These are phyloP conservation scores for Aciculoconidium aculeatum DNA, from an alignment of 805 yeast species.

Conservation along the genomic window DNA sequence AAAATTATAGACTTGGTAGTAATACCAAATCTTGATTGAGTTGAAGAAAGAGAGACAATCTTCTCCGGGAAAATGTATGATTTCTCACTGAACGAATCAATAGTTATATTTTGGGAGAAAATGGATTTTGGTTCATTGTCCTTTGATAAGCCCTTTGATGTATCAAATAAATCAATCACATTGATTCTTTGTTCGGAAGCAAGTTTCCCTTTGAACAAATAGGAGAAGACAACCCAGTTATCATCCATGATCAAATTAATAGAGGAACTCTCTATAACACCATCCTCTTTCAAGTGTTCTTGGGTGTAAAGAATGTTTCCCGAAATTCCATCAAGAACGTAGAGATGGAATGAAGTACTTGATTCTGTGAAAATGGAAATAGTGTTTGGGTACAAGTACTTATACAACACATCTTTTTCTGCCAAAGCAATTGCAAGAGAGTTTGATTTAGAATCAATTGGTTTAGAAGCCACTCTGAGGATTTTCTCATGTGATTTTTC, in stretches of 20 bases:
- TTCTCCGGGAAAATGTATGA: constrained; percentile 60
- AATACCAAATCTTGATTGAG: constrained; percentile 38
- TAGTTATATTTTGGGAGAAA: constrained; percentile 23
- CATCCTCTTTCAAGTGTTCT: constrained; percentile 22
- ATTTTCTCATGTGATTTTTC: constrained; percentile 12
- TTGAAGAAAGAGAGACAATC: constrained; percentile 45
- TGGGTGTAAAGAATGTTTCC: constrained; percentile 50
- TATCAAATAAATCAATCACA: constrained; percentile 77
- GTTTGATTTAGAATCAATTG: constrained; percentile 23
- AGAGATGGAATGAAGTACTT: constrained; percentile 22
- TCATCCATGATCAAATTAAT: constrained; percentile 66
- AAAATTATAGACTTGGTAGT: constrained; percentile 61
- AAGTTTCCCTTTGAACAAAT: constrained; percentile 45
- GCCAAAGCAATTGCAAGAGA: constrained; percentile 66
- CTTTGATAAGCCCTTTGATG: constrained; percentile 43
- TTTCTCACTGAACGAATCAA: constrained; percentile 47
- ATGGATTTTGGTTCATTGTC: constrained; percentile 20
- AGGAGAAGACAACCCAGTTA: constrained; percentile 74
- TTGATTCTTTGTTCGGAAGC: constrained; percentile 50
- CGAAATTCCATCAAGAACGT: constrained; percentile 60
- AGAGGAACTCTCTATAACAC: constrained; percentile 32
- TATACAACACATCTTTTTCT: constrained; percentile 72
- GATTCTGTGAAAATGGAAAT: constrained; percentile 42
- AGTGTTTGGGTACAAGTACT: constrained; percentile 70
- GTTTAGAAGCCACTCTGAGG: constrained; percentile 15